Evolutionary conservation across 345 rosid species (phyloP), one percentile per base, ranked within the genome.

Genomic region (Acer yangbiense): DNA sequence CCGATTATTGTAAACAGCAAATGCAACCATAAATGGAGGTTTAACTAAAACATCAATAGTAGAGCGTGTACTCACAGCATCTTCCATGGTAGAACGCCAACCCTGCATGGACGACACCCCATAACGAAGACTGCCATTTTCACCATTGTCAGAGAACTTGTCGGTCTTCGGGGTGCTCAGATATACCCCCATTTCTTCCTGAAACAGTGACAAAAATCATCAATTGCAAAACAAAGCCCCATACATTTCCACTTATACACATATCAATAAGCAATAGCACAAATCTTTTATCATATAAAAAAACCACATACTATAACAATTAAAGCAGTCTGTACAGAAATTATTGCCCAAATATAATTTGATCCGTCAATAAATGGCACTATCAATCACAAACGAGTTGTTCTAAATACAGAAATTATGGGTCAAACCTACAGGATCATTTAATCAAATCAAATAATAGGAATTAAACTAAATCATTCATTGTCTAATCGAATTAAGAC

Each of bases 41-140:
- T 10, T 13, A 64, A 25, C 0, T 4, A 27, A 13, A 60, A 43
- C 23, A 73, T 2, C 14, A 64, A 25, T 9, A 43, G 54, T 58
- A 29, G 12, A 52, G 29, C 39, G 44, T 32, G 23, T 23, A 87
- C 95, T 88, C 74, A 93, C 98, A 48, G 98, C 94, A 78, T 93
- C 96, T 88, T 93, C 98, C 96, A 93, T 93, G 68, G 91, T 87
- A 57, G 93, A 85, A 12, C 94, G 94, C 98, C 98, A 93, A 25
- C 98, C 96, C 82, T 93, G 98, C 96, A 93, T 93, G 57, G 94
- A 91, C 0, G 96, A 90, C 79, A 89, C 74, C 32, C 98, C 98
- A 77, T 80, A 93, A 79, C 82, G 86, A 29, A 93, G 87, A 69
- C 64, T 84, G 39, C 78, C 89, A 86, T 88, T 93, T 76, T 88